Base-by-base conservation (phyloP, 441 rosid genomes). In the Eutrema salsugineum region DNA sequence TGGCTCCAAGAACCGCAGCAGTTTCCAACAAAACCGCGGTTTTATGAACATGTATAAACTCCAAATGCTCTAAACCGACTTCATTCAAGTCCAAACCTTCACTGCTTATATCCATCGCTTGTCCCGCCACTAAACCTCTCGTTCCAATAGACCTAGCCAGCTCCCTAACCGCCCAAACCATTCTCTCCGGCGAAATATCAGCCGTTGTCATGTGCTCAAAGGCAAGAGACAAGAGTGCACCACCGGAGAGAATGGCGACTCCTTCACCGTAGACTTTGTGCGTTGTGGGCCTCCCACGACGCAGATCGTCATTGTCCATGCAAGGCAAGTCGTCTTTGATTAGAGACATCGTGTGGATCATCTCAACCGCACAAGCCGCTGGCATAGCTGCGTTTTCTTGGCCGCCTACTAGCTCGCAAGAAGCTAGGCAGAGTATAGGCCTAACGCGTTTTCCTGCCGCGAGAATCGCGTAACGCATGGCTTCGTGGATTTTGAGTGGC, bases 241-340 rank as follows among this genome's bases (percentile, higher is more conserved):
- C 99, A 2, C 99, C 97, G 0, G 97, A 88, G 51, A 94, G 79
- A 47, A 94, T 85, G 9, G 97, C 97, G 0, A 94, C 84, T 63
- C 90, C 92, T 65, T 91, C 97, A 0, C 99, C 97, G 12, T 75
- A 84, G 22, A 86, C 89, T 76, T 86, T 88, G 73, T 94, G 97
- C 47, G 88, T 94, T 0, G 97, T 88, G 12, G 97, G 93, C 63
- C 81, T 89, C 0, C 98, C 96, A 0, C 97, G 88, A 19, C 97
- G 93, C 58, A 94, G 73, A 48, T 88, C 92, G 48, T 87, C 97
- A 78, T 91, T 87, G 53, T 91, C 97, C 98, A 94, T 91, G 46
- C 96, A 89, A 3, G 95, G 97, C 19, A 94, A 79, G 39, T 89
- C 97, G 43, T 91, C 98, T 48, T 91, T 93, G 66, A 91, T 89